Conservation (phyloP, 2,329 filamentous ascomycete genomes). For the Claviceps pazoutovae region DNA sequence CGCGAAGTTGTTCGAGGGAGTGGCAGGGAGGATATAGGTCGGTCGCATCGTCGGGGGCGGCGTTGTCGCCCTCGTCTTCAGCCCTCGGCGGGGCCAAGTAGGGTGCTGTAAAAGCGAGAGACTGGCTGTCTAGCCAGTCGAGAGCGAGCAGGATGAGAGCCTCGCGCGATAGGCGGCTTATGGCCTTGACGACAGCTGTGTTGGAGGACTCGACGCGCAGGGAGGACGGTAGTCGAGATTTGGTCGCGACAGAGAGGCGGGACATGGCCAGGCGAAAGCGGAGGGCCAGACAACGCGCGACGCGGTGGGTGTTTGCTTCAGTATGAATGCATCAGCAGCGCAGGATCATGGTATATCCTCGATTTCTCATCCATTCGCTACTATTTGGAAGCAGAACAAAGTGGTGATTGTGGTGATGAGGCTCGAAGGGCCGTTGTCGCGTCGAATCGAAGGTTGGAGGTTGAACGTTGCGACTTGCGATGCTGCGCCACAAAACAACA, state of each 20-base stretch:
- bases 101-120: constrained; percentile 38
- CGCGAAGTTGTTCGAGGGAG: constrained; percentile 51
- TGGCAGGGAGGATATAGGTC: constrained; percentile 56
- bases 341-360: not conserved
- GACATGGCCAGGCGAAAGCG: constrained; percentile 24
- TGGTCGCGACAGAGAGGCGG: constrained; percentile 53
- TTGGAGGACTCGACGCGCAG: constrained; percentile 54
- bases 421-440: not conserved
- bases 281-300: not conserved
- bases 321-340: not conserved
- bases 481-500: not conserved
- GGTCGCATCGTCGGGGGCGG: constrained; percentile 41
- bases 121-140: constrained; percentile 61
- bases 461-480: not conserved
- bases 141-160: constrained; percentile 59
- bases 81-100: constrained; percentile 15
- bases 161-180: constrained; percentile 57
- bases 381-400: not conserved
- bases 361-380: not conserved
- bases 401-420: not conserved
- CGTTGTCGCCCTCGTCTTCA: constrained; percentile 25
- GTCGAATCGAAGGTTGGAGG: no score
- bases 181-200: constrained; percentile 47
- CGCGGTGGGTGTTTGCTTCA: not conserved
- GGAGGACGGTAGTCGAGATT: constrained; percentile 55